Percentiles rank a stretch among this genome's conserved stretches.
These are phyloP conservation scores for Epichloe coenophiala DNA, from an alignment of 2,329 filamentous ascomycete genomes.

Conservation along the genomic window DNA sequence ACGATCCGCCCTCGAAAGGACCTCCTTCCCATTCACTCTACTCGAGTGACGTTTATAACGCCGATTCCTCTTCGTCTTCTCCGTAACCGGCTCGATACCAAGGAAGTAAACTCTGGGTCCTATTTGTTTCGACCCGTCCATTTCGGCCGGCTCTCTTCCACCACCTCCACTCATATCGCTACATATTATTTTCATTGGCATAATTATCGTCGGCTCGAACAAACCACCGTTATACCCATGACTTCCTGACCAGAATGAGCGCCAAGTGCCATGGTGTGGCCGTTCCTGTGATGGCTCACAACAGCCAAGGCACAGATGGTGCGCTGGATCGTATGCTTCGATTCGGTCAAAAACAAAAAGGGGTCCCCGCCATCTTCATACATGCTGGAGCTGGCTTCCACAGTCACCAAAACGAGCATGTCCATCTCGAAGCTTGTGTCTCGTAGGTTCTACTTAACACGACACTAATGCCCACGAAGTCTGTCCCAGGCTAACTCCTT, in stretches of 20 bases:
- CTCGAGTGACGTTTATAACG: neutral
- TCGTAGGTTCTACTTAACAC: constrained; percentile 45
- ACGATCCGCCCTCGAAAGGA: neutral
- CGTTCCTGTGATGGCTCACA: constrained; percentile 31
- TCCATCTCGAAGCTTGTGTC: constrained; percentile 76
- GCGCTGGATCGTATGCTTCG: constrained; percentile 26
- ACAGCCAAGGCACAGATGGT: constrained; percentile 31
- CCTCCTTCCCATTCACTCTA: neutral
- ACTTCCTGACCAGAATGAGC: constrained; percentile 17
- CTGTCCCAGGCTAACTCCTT: constrained; percentile 1
- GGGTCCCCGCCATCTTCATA: constrained; percentile 69
- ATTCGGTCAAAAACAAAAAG: constrained; percentile 20
- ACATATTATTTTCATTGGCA: constrained; percentile 5
- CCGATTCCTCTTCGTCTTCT: neutral
- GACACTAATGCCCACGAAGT: neutral
- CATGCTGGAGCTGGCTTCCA: constrained; percentile 95
- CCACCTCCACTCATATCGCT: constrained; percentile 1
- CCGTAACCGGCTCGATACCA: neutral
- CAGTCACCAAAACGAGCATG: constrained; percentile 69
- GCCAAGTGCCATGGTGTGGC: constrained; percentile 6
- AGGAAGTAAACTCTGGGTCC: neutral
- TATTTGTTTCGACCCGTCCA: constrained; percentile 3
- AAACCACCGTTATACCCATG: constrained; percentile 9
- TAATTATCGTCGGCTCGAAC: constrained; percentile 1
- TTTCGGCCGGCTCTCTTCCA: constrained; percentile 1